Evolutionary conservation across 345 rosid species (phyloP).

Genomic region (Rhodamnia argentea): DNA sequence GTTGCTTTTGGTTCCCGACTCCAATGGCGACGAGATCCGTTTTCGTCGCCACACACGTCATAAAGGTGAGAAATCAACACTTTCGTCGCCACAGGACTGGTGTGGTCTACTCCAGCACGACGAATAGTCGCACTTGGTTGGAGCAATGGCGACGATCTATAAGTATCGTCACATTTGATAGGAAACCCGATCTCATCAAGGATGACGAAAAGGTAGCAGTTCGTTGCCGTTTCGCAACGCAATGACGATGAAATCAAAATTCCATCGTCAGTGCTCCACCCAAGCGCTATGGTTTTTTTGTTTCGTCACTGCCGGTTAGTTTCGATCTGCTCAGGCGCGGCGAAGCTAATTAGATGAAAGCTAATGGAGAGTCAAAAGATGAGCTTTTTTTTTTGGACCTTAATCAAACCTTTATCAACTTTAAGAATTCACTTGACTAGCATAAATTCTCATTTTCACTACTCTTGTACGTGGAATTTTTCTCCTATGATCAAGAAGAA

Average conservation of each 20-base stretch:
- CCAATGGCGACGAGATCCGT: too few relatives aligned
- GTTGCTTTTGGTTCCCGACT: too few relatives aligned
- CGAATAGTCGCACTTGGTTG: too few relatives aligned
- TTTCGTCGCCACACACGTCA: too few relatives aligned
- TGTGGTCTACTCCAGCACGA: too few relatives aligned
- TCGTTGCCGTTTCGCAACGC: neutral
- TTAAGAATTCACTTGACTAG: neutral
- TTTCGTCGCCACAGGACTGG: too few relatives aligned
- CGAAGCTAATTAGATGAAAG: too few relatives aligned
- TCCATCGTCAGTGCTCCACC: neutral
- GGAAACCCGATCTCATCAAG: neutral
- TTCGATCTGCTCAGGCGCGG: neutral
- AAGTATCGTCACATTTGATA: neutral
- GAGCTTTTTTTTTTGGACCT: neutral
- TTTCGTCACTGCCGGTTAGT: neutral
- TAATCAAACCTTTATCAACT: too few relatives aligned
- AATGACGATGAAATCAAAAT: too few relatives aligned
- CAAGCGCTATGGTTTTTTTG: neutral
- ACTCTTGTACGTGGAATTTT: neutral
- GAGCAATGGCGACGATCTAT: too few relatives aligned
- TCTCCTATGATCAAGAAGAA: neutral
- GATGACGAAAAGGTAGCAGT: neutral
- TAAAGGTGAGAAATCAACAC: too few relatives aligned
- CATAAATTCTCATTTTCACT: neutral
- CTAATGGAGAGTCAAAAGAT: neutral